These are phyloP conservation scores for Verruconis gallopava DNA, from an alignment of 2,329 filamentous ascomycete genomes.

Conservation along the genomic window DNA sequence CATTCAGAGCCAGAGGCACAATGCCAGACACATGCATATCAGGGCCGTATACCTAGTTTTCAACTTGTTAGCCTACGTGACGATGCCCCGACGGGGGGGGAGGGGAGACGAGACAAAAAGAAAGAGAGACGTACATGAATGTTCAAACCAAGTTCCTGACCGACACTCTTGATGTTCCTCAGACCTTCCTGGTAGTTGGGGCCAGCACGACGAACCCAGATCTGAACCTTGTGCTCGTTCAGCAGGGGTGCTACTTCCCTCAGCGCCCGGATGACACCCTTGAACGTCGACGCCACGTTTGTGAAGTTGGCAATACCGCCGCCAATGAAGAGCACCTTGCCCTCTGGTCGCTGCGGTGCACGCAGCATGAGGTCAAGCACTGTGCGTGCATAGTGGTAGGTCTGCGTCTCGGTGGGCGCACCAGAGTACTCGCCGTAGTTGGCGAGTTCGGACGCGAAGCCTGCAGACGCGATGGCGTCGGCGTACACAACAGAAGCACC, in stretches of 20 bases:
- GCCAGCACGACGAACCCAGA: conserved; percentile 83
- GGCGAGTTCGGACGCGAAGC: conserved; percentile 89
- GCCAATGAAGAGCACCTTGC: conserved; percentile 98
- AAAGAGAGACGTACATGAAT: conserved; percentile 52
- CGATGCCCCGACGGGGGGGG: too few species aligned
- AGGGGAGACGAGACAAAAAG: too few species aligned
- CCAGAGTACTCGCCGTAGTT: conserved; percentile 99
- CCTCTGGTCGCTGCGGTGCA: conserved; percentile 68
- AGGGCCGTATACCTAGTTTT: conserved; percentile 46
- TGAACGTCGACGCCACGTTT: conserved; percentile 98
- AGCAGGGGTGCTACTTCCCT: conserved; percentile 77
- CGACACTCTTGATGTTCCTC: conserved; percentile 98
- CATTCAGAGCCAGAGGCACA: conserved; percentile 73
- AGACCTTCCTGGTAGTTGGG: conserved; percentile 99
- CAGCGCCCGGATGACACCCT: conserved; percentile 95
- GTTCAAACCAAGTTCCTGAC: conserved; percentile 83
- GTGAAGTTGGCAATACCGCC: conserved; percentile 99
- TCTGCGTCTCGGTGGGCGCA: conserved; percentile 96
- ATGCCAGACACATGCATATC: conserved; percentile 90
- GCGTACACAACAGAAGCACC: conserved; percentile 99
- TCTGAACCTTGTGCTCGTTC: conserved; percentile 93
- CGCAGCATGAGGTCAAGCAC: conserved; percentile 96
- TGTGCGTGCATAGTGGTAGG: conserved; percentile 96
- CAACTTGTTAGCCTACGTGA: too few species aligned
- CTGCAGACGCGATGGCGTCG: conserved; percentile 92